These are phyloP conservation scores for Atalantia buxifolia DNA, from an alignment of 345 rosid species.

Conservation along the genomic window DNA sequence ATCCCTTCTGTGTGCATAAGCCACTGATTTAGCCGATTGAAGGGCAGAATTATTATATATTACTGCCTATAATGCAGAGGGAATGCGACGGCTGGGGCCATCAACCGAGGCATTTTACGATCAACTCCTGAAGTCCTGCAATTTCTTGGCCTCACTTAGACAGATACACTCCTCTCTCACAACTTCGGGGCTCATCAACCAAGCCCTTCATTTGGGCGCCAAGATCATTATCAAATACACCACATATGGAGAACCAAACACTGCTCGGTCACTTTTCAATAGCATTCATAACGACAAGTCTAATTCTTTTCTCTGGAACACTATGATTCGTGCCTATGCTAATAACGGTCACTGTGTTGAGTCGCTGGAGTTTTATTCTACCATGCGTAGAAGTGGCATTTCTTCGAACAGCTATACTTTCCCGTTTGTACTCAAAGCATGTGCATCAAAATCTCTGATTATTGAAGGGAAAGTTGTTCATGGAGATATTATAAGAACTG, in stretches of 20 bases:
- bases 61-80: background rate
- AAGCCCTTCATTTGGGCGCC: constrained; percentile 38
- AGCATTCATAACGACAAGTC: constrained; percentile 2
- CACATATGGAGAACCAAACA: constrained; percentile 21
- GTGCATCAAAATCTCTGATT: constrained; percentile 34
- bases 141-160: constrained; percentile 26
- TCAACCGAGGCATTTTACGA: constrained; percentile 22
- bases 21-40: background rate
- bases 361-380: constrained; percentile 36
- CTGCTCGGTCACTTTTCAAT: constrained; percentile 37
- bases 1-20: background rate
- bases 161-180: constrained; percentile 43
- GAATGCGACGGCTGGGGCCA: constrained; percentile 21
- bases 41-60: background rate
- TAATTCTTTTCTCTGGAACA: constrained; percentile 46
- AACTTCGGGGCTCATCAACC: constrained; percentile 19
- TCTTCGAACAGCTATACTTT: constrained; percentile 39
- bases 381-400: constrained; percentile 37
- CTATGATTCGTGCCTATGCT: constrained; percentile 51
- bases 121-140: constrained; percentile 26
- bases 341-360: constrained; percentile 29
- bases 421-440: constrained; percentile 40
- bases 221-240: constrained; percentile 38
- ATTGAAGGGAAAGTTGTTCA: constrained; percentile 35
- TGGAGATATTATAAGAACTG: constrained; percentile 33